A percentile compares a stretch with the other conserved stretches of the same genome.
phyloP scores from a whole-genome alignment of 192 early-diverging fungal species.

The Dissophora ornata region DNA sequence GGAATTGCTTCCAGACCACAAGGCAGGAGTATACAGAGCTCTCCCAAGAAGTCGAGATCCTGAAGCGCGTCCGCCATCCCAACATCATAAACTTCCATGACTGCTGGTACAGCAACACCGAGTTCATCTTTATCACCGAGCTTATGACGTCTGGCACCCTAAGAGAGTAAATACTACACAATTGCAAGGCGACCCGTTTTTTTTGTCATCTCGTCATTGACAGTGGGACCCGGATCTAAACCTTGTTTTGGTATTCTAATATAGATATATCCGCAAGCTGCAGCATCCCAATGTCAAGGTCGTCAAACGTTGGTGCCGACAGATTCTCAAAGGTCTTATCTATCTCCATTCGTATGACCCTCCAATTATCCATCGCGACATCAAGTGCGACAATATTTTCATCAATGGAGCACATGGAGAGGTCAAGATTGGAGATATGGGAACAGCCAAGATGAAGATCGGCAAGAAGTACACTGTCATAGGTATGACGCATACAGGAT shows the following conservation, averaged over 20 bases:
- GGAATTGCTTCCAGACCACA: slow-evolving; percentile 86
- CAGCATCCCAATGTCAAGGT: slow-evolving; percentile 78
- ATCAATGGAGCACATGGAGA: slow-evolving; percentile 88
- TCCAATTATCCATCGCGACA: slow-evolving; percentile 85
- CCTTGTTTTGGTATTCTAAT: not conserved
- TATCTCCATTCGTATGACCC: slow-evolving; percentile 83
- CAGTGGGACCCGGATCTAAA: too few species aligned
- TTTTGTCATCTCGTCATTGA: too few species aligned
- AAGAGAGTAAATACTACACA: slow-evolving; percentile 74
- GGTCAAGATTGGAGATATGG: slow-evolving; percentile 89
- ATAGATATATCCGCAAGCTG: slow-evolving; percentile 76
- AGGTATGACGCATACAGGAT: slow-evolving; percentile 54
- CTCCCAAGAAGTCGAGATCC: slow-evolving; percentile 80
- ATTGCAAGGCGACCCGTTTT: too few species aligned
- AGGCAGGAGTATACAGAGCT: slow-evolving; percentile 77
- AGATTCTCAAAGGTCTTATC: slow-evolving; percentile 81
- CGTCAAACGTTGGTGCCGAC: slow-evolving; percentile 81
- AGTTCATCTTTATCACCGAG: slow-evolving; percentile 86
- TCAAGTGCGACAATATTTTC: slow-evolving; percentile 89
- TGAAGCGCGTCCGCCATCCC: slow-evolving; percentile 82
- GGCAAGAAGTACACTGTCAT: slow-evolving; percentile 88
- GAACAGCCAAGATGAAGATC: slow-evolving; percentile 86
- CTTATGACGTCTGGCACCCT: slow-evolving; percentile 88
- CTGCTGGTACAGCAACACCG: slow-evolving; percentile 76
- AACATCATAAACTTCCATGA: slow-evolving; percentile 87